These are phyloP conservation scores for Phytopythium vexans DNA, from an alignment of 352 stramenopile species.

Conservation along the genomic window DNA sequence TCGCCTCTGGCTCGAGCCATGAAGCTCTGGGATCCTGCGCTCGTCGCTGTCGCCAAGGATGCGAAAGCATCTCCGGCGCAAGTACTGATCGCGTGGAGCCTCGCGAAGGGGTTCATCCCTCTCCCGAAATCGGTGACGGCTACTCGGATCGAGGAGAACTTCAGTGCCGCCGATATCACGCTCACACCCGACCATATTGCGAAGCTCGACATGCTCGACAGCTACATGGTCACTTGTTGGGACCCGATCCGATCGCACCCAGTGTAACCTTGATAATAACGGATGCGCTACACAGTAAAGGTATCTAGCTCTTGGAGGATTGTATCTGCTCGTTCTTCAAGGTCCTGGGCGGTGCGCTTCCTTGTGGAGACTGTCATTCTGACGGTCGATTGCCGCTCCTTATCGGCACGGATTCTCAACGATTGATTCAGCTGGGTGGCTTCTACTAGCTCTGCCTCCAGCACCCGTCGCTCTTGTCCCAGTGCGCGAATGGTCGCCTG, in stretches of 20 bases:
- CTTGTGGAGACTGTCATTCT: neutral
- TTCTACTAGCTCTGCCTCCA: neutral
- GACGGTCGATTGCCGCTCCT: neutral
- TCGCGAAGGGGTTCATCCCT: conserved; percentile 57
- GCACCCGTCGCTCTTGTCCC: neutral
- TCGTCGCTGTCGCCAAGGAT: conserved; percentile 37
- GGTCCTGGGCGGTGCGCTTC: neutral
- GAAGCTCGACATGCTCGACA: conserved; percentile 37
- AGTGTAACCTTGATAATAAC: conserved; percentile 11
- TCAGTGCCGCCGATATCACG: conserved; percentile 28
- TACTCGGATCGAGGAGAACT: conserved; percentile 56
- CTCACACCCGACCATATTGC: conserved; percentile 38
- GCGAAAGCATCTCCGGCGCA: conserved; percentile 38
- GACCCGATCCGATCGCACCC: conserved; percentile 48
- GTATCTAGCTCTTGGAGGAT: conserved; percentile 2
- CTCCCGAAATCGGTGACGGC: conserved; percentile 63
- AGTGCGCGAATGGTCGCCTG: neutral
- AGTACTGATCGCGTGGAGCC: conserved; percentile 45
- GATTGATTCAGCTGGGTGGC: neutral
- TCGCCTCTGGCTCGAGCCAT: conserved; percentile 43
- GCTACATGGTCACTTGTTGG: conserved; percentile 51
- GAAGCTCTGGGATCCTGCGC: conserved; percentile 30
- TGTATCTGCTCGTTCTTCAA: neutral
- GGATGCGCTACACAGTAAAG: too few species aligned
- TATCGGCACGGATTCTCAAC: neutral